Evolutionary conservation across 2,329 filamentous ascomycete species (phyloP).

Genomic region (Ceratocystis eucalypticola): DNA sequence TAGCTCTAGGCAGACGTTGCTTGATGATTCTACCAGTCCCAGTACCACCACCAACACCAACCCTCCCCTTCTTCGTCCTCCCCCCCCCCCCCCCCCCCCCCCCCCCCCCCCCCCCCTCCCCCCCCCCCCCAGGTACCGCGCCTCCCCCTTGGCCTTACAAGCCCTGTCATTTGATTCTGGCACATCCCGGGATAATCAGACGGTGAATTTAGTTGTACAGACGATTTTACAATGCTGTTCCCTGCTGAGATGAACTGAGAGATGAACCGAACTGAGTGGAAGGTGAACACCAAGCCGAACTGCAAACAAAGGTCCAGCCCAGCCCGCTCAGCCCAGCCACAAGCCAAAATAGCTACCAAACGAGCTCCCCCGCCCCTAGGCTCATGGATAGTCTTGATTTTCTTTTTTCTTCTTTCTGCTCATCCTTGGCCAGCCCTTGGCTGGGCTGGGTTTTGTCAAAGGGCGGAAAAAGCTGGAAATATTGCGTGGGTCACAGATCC

Average conservation of each 20-base stretch:
- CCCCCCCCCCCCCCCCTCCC: background rate
- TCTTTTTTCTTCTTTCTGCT: background rate
- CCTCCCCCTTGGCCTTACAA: background rate
- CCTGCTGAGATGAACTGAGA: background rate
- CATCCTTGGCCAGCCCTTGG: background rate
- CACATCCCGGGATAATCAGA: slow-evolving; percentile 7
- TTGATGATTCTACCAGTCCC: too few species aligned
- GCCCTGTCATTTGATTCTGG: background rate
- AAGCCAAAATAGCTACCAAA: too few species aligned
- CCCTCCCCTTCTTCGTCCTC: background rate
- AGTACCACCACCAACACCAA: background rate
- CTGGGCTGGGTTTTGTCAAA: background rate
- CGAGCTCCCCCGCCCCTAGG: too few species aligned
- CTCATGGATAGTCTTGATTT: background rate
- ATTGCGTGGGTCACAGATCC: background rate
- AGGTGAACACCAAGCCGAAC: too few species aligned
- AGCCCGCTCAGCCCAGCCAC: background rate
- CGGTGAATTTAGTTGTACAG: slow-evolving; percentile 6
- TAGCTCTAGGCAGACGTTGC: too few species aligned
- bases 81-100: background rate
- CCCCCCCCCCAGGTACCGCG: background rate
- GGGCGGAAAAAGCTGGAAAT: slow-evolving; percentile 6
- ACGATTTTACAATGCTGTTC: slow-evolving; percentile 9
- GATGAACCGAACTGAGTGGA: background rate
- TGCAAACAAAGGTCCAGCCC: background rate